phyloP scores from a whole-genome alignment of 1,284 basidiomycete species.

The Pascua sp. region DNA sequence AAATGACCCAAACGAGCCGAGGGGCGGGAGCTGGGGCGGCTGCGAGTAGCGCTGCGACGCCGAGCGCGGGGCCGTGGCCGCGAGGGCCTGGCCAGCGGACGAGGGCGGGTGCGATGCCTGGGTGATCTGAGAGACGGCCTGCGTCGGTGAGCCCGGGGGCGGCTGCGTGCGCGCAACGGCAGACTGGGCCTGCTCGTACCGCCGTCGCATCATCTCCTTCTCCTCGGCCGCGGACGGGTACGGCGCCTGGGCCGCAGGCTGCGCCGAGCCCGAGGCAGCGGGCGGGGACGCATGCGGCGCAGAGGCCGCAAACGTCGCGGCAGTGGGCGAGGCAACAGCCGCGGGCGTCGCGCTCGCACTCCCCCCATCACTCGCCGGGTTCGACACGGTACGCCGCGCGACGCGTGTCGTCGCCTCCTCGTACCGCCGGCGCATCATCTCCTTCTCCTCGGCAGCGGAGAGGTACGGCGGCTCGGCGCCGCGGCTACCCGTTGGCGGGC shows the following conservation, averaged over 20 bases:
- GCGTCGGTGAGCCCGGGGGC: neutral
- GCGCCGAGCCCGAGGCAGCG: neutral
- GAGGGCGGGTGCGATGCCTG: too few relatives aligned
- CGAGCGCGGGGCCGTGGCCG: too few relatives aligned
- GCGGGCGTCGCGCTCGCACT: neutral
- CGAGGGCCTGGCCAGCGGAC: too few relatives aligned
- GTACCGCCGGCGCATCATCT: constrained; percentile 22
- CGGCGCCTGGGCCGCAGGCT: neutral
- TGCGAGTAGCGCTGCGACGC: neutral
- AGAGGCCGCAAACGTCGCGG: neutral
- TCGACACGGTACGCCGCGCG: too few relatives aligned
- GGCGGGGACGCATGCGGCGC: neutral
- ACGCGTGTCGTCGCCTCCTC: constrained; percentile 53
- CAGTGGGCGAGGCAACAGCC: neutral
- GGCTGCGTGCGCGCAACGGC: neutral
- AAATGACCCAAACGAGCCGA: too few relatives aligned
- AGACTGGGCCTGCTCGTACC: constrained; percentile 48
- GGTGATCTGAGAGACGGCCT: neutral
- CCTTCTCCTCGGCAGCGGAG: constrained; percentile 22
- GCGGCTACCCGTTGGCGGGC: too few relatives aligned
- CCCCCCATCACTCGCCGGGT: too few relatives aligned
- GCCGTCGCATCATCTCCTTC: constrained; percentile 22
- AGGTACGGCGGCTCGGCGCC: neutral
- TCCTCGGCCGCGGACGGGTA: constrained; percentile 19
- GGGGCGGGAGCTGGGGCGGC: too few relatives aligned